A percentile compares a stretch with the other conserved stretches of the same genome.
Conservation (phyloP, 306 rosid species). For the Alnus glutinosa region DNA sequence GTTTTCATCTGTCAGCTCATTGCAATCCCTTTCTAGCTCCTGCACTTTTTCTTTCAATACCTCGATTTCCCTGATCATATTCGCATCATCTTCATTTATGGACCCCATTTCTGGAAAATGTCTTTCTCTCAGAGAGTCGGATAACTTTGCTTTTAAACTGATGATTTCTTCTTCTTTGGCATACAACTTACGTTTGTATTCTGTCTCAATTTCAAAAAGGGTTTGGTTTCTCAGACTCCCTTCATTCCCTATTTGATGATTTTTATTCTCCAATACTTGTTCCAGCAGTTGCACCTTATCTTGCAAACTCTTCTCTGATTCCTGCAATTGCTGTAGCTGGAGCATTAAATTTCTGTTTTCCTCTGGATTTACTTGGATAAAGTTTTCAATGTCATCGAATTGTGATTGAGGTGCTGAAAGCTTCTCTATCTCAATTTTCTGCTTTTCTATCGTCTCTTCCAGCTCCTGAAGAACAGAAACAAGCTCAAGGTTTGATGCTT, state of each 20-base stretch:
- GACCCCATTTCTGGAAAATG: constrained; percentile 37
- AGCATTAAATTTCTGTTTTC: constrained; percentile 47
- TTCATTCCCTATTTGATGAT: constrained; percentile 35
- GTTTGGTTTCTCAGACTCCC: constrained; percentile 36
- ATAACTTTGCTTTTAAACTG: constrained; percentile 41
- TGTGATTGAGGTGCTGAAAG: constrained; percentile 54
- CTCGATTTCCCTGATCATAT: constrained; percentile 59
- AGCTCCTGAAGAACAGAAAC: constrained; percentile 88
- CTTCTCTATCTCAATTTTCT: constrained; percentile 62
- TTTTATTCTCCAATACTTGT: constrained; percentile 56
- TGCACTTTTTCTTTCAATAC: constrained; percentile 69
- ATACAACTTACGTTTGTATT: constrained; percentile 43
- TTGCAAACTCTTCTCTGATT: constrained; percentile 60
- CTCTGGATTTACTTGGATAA: constrained; percentile 43
- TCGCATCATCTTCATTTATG: constrained; percentile 42
- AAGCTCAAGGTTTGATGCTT: constrained; percentile 84
- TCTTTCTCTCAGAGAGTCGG: constrained; percentile 46
- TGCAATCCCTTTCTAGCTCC: constrained; percentile 91
- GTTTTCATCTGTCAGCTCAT: constrained; percentile 92
- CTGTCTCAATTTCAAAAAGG: constrained; percentile 42
- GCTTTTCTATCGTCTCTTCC: constrained; percentile 73
- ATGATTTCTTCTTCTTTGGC: constrained; percentile 59
- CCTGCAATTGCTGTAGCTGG: constrained; percentile 59
- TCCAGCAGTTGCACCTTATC: constrained; percentile 58
- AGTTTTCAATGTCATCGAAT: constrained; percentile 46